Evolutionary conservation across 305 asterid genomes (phyloP), one percentile per base, ranked within the genome.

Genomic region (Stenogyne calaminthoides): DNA sequence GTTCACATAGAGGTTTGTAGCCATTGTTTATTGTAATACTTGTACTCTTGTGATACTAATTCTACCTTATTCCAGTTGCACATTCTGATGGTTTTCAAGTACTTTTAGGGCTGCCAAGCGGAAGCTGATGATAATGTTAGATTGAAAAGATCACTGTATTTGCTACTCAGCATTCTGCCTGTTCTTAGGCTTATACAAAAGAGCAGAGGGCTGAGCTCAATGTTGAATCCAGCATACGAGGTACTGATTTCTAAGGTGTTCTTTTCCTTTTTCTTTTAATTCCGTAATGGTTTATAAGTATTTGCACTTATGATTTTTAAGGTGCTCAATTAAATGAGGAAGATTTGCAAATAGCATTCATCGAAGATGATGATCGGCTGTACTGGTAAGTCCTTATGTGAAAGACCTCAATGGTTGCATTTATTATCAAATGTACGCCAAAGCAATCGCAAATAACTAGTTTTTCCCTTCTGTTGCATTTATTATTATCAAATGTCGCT

Each of bases 171-270:
- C 67, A 72, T 83, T 79, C 86, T 89, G 69, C 96, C 96, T 58
- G 80, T 88, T 67, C 87, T 84, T 61, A 86, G 78, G 83, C 82
- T 64, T 62, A 81, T 91, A 75, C 92, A 87, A 67, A 46, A 27
- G 94, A 89, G 79, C 92, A 89, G 85, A 85, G 22, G 77, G 46
- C 81, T 67, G 97, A 91, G 82, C 91, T 91, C 27, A 80, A 72
- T 64, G 74, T 77, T 72, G 97, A 90, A 75, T 52, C 86, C 71
- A 70, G 71, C 73, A 84, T 84, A 46, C 83, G 73, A 1, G 95
- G 97, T 90, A 84, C 70, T 66, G 40, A 44, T 57, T 18, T 11
- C 69, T 76, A 29, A 54, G 22, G 11, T 34, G 29, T 19, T 55
- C n/a, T 29, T 59, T 77, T 32, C 61, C 44, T 52, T 32, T 27